Percentiles rank a stretch among this genome's conserved stretches.
phyloP scores from a whole-genome alignment of 495 filamentous ascomycete species.

The Penicillium verhagenii region DNA sequence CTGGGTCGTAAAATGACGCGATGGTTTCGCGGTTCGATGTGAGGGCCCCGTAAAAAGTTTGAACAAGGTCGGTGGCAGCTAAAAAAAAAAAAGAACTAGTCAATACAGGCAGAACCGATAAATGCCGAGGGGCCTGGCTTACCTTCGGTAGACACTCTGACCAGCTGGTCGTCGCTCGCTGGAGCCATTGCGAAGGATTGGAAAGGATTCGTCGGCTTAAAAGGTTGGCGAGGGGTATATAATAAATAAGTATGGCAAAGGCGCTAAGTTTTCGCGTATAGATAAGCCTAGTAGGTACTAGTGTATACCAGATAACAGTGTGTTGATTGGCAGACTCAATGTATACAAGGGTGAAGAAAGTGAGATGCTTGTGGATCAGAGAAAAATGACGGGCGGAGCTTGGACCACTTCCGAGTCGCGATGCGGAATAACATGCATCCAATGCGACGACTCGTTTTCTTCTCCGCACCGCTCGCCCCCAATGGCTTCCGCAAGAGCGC shows the following conservation, averaged over 20 bases:
- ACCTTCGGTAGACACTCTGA: constrained; percentile 54
- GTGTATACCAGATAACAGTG: background rate
- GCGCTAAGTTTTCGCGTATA: background rate
- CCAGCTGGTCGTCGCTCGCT: constrained; percentile 39
- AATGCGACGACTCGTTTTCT: constrained; percentile 12
- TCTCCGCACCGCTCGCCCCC: constrained; percentile 9
- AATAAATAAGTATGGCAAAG: too few relatives aligned
- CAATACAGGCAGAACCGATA: background rate
- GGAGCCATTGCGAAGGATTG: constrained; percentile 34
- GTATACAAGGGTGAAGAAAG: constrained; percentile 23
- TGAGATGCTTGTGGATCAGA: background rate
- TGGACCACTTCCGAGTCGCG: constrained; percentile 37
- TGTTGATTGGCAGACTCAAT: background rate
- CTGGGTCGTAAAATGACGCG: constrained; percentile 55
- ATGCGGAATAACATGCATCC: constrained; percentile 27
- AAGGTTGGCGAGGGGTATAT: too few relatives aligned
- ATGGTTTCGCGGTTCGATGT: constrained; percentile 52
- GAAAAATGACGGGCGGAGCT: constrained; percentile 32
- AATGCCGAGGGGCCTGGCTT: background rate
- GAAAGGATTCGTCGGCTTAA: background rate
- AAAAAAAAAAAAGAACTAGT: background rate
- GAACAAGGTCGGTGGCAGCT: constrained; percentile 54
- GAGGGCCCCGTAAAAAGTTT: constrained; percentile 55
- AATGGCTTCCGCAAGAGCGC: constrained; percentile 35
- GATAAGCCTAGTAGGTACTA: background rate